Evolutionary conservation across 805 yeast species (phyloP).

Genomic region (Monosporozyma aquatica): DNA sequence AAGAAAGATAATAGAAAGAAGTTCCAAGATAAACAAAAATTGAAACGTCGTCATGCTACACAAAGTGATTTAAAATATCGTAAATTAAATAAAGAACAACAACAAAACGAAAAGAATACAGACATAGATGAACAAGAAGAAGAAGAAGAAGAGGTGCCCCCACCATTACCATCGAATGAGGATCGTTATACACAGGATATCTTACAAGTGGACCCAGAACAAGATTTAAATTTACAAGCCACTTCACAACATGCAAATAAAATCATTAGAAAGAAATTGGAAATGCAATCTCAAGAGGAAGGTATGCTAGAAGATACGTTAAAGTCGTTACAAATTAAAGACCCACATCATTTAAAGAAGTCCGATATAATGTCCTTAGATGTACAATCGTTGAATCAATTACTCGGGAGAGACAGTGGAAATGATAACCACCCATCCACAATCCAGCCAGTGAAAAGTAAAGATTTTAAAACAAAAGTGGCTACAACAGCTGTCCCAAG

Average conservation of each 20-base stretch:
- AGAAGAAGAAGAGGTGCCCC: conserved; percentile 16
- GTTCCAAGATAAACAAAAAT: conserved; percentile 34
- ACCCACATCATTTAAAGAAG: not conserved
- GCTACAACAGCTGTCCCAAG: too few relatives aligned
- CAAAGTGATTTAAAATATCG: conserved; percentile 32
- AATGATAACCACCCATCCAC: too few relatives aligned
- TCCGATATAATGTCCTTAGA: not conserved
- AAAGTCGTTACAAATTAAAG: not conserved
- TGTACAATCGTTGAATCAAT: not conserved
- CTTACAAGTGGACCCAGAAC: conserved; percentile 3
- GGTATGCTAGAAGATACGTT: not conserved
- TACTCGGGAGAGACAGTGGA: not conserved
- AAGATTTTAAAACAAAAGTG: not conserved
- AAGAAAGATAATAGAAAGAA: conserved; percentile 36
- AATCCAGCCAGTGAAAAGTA: too few relatives aligned
- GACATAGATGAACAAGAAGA: too few relatives aligned
- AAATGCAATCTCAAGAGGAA: not conserved
- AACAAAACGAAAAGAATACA: conserved; percentile 10
- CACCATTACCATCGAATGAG: conserved; percentile 15
- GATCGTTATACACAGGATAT: conserved; percentile 6
- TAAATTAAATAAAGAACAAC: conserved; percentile 15
- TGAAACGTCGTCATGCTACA: conserved; percentile 32
- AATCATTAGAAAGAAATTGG: not conserved
- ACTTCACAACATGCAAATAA: not conserved
- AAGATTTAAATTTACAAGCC: not conserved